phyloP scores from a whole-genome alignment of 2,329 filamentous ascomycete genomes.

The Aspergillus sp. region DNA sequence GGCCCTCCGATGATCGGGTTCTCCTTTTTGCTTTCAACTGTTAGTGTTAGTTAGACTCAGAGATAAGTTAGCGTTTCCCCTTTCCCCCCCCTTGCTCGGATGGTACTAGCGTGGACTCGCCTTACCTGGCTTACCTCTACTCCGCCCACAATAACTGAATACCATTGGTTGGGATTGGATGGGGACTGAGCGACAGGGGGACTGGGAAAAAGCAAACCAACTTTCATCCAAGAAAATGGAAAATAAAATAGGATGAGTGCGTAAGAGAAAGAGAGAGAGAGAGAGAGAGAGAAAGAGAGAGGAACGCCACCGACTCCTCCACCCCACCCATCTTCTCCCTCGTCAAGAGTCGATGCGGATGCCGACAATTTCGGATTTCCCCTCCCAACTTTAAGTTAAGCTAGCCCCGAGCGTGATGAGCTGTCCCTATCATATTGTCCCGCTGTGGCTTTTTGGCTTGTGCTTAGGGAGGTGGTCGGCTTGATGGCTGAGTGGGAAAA shows the following conservation, averaged over 20 bases:
- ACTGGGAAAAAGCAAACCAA: not conserved
- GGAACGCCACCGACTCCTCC: not conserved
- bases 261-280: not conserved
- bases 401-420: conserved; percentile 16
- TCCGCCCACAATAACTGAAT: not conserved
- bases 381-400: conserved; percentile 13
- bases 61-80: too few relatives aligned
- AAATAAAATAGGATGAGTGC: too few relatives aligned
- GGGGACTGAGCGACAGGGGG: conserved; percentile 10
- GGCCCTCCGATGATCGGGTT: conserved; percentile 1
- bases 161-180: not conserved
- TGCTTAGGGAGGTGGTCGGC: not conserved
- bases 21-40: not conserved
- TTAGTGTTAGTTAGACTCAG: not conserved
- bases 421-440: conserved; percentile 17
- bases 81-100: not conserved
- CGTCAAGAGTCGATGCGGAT: not conserved
- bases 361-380: not conserved
- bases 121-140: not conserved
- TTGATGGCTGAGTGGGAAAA: not conserved
- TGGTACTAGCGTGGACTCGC: not conserved
- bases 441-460: conserved; percentile 2
- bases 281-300: not conserved
- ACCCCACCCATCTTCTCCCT: not conserved
- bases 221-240: not conserved